A percentile compares a stretch with the other conserved stretches of the same genome.
Evolutionary conservation across 2,329 filamentous ascomycete genomes (phyloP).

Genomic region (Aspergillus brunneoviolaceus): DNA sequence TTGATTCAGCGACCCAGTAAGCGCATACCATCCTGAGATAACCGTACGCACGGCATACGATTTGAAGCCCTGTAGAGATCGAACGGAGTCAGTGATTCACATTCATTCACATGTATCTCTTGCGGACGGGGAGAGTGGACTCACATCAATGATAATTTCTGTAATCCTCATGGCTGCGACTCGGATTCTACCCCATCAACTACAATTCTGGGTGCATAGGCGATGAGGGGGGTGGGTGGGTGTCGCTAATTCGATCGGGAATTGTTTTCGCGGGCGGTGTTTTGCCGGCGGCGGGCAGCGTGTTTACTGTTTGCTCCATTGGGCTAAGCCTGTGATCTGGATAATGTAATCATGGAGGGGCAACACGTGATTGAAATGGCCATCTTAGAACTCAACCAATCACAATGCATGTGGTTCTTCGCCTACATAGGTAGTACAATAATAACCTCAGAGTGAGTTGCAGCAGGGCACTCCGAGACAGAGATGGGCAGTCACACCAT

Average conservation of each 20-base stretch:
- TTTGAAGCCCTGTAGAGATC: slow-evolving; percentile 44
- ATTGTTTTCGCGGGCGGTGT: slow-evolving; percentile 25
- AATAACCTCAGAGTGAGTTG: neutral
- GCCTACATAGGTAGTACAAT: neutral
- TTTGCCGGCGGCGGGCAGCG: slow-evolving; percentile 23
- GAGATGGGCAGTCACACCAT: too few relatives aligned
- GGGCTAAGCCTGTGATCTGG: slow-evolving; percentile 23
- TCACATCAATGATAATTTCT: slow-evolving; percentile 50
- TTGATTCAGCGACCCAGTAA: neutral
- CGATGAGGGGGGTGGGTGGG: slow-evolving; percentile 12
- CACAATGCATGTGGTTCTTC: neutral
- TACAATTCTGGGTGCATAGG: slow-evolving; percentile 31
- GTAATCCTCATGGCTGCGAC: slow-evolving; percentile 48
- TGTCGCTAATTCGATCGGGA: slow-evolving; percentile 4
- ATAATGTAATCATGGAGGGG: slow-evolving; percentile 23
- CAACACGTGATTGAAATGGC: slow-evolving; percentile 4
- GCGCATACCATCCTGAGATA: slow-evolving; percentile 49
- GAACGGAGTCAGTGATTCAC: slow-evolving; percentile 17
- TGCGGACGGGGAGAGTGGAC: slow-evolving; percentile 11
- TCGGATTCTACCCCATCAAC: slow-evolving; percentile 27
- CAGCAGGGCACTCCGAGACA: neutral
- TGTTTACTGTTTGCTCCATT: slow-evolving; percentile 38
- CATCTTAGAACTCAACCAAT: neutral
- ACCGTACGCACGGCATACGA: slow-evolving; percentile 52
- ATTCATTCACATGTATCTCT: neutral